These are phyloP conservation scores for Lentinula detonsa DNA, from an alignment of 768 basidiomycete species.

Conservation along the genomic window DNA sequence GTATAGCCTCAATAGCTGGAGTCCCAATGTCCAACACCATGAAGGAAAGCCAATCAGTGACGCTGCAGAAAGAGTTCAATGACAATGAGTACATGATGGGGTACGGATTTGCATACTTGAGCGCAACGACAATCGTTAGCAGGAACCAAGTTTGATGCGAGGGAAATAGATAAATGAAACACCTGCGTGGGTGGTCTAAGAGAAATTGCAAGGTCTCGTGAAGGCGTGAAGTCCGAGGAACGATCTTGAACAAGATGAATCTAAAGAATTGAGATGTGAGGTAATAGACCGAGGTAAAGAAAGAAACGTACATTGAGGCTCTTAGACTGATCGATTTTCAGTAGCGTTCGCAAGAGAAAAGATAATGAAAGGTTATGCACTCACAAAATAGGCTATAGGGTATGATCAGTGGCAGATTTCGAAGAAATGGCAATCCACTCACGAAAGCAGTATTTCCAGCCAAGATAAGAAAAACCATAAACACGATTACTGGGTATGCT, in stretches of 20 bases:
- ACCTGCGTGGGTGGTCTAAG: slow-evolving; percentile 90
- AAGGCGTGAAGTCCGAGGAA: slow-evolving; percentile 51
- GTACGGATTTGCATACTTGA: slow-evolving; percentile 51
- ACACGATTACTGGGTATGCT: slow-evolving; percentile 76
- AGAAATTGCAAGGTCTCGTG: slow-evolving; percentile 86
- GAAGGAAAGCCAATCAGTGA: slow-evolving; percentile 87
- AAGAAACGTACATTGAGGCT: slow-evolving; percentile 61
- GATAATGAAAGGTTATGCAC: slow-evolving; percentile 21
- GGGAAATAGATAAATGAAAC: slow-evolving; percentile 87
- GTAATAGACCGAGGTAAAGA: neutral
- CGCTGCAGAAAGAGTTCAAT: slow-evolving; percentile 27
- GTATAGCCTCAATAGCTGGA: slow-evolving; percentile 58
- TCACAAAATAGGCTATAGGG: slow-evolving; percentile 75
- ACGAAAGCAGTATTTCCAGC: slow-evolving; percentile 95
- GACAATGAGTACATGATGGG: neutral
- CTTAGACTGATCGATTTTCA: slow-evolving; percentile 49
- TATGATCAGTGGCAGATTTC: neutral
- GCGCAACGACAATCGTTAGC: slow-evolving; percentile 52
- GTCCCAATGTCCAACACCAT: slow-evolving; percentile 85
- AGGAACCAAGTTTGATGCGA: slow-evolving; percentile 95
- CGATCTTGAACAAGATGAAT: slow-evolving; percentile 64
- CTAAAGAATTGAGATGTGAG: slow-evolving; percentile 30
- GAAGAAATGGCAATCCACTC: slow-evolving; percentile 28
- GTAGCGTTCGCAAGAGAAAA: neutral
- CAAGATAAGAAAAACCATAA: slow-evolving; percentile 69